Base-by-base conservation (phyloP, 2,329 filamentous ascomycete genomes). In the Bisporella sp. region DNA sequence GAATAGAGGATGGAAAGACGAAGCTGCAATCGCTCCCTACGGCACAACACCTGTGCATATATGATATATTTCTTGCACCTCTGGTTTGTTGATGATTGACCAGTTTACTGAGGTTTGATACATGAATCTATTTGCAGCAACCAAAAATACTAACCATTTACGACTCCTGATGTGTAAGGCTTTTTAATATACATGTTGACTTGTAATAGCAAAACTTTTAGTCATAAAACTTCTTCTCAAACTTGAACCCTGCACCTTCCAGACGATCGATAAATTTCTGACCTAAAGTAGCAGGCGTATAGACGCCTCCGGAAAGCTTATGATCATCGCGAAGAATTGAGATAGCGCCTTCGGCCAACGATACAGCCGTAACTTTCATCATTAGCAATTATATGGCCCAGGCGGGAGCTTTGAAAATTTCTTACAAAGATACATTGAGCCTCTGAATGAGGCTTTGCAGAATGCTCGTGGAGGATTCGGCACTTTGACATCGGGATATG, bases 241-340 rank as follows among this genome's bases (percentile, higher is more conserved):
- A 73, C 62, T 78, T 78, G 61, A 90, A 77, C 2, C 85, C 85
- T 39, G 71, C 75, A 33, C 74, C 71, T 35, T 77, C 70, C 40
- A 88, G 60, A 11, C 83, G 73, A 60, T 89, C 79, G 52, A 89
- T 71, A 61, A 80, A 85, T 7, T 73, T 69, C 57, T 84, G 80
- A 1, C 87, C 87, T 2, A 91, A 69, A 48, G 79, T 85, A 0
- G 86, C 84, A 1, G 87, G 82, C 1, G 87, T 91, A 54, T 87
- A 79, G 29, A 89, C 70, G 3, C 86, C 87, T 13, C 86, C 86
- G 1, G 73, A 73, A 9, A 88, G 68, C 45, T 74, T 71, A 39
- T 62, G 66, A 11, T 82, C 74, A 39, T 85, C 82, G 51, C 84
- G 73, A 12, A 89, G 69, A 32, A 91, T 70, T 0, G 81, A 81